A percentile compares a stretch with the other conserved stretches of the same genome.
Evolutionary conservation across 352 stramenopile genomes (phyloP).

Genomic region (Globisporangium echinulatum): DNA sequence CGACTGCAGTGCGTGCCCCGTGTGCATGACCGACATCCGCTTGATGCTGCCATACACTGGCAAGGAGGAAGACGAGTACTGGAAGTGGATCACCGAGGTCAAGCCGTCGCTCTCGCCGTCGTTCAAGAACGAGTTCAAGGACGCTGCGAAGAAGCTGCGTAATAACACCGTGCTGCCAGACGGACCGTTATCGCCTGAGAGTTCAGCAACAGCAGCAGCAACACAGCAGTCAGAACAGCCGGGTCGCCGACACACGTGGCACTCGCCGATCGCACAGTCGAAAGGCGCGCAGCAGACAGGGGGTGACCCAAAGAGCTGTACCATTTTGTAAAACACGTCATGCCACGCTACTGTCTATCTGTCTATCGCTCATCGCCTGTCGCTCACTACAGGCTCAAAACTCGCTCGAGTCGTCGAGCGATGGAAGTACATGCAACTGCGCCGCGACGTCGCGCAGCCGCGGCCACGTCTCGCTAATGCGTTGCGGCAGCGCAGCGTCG

Average conservation of each 20-base stretch:
- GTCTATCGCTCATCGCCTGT: neutral
- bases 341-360: neutral
- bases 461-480: slow-evolving; percentile 15
- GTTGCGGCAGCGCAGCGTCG: slow-evolving; percentile 9
- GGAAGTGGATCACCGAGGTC: slow-evolving; percentile 49
- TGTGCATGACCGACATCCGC: slow-evolving; percentile 57
- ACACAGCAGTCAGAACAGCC: neutral
- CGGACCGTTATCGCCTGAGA: neutral
- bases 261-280: slow-evolving; percentile 2
- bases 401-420: slow-evolving; percentile 5
- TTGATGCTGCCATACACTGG: slow-evolving; percentile 51
- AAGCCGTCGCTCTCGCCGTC: slow-evolving; percentile 29
- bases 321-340: slow-evolving; percentile 7
- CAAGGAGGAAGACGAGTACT: slow-evolving; percentile 56
- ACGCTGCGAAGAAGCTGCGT: slow-evolving; percentile 14
- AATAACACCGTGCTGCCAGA: slow-evolving; percentile 8
- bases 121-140: slow-evolving; percentile 51
- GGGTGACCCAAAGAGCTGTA: slow-evolving; percentile 7
- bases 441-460: slow-evolving; percentile 3
- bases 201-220: neutral
- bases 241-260: slow-evolving; percentile 13
- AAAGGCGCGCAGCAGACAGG: neutral
- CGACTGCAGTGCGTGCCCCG: slow-evolving; percentile 35
- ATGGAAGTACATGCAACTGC: slow-evolving; percentile 5
- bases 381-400: neutral